phyloP scores from a whole-genome alignment of 768 basidiomycete species.

The Pleurotus sapidus region DNA sequence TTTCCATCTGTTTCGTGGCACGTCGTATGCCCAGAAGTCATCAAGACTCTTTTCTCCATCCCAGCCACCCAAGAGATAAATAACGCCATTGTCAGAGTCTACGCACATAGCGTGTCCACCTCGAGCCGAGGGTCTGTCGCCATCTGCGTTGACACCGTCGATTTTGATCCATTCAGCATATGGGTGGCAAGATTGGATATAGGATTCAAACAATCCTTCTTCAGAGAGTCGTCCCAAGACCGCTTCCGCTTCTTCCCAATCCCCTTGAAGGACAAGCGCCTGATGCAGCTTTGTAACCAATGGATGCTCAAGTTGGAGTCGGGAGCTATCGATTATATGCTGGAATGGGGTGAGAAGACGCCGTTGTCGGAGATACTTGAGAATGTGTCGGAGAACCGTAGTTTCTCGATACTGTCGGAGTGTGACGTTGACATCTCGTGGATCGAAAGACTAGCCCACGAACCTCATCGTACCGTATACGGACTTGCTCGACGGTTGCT shows the following conservation, averaged over 20 bases:
- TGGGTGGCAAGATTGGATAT: conserved; percentile 55
- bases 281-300: conserved; percentile 64
- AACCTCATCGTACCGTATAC: conserved; percentile 62
- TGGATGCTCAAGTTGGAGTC: conserved; percentile 65
- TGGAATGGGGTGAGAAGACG: conserved; percentile 66
- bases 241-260: conserved; percentile 58
- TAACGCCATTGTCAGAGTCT: conserved; percentile 54
- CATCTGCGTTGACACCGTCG: conserved; percentile 57
- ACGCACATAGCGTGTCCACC: conserved; percentile 86
- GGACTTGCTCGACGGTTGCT: conserved; percentile 52
- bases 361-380: conserved; percentile 77
- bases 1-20: conserved; percentile 58
- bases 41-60: conserved; percentile 69
- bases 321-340: conserved; percentile 51
- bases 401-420: conserved; percentile 60
- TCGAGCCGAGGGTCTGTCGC: conserved; percentile 62
- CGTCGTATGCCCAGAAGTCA: conserved; percentile 76
- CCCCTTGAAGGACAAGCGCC: conserved; percentile 60
- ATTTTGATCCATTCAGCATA: conserved; percentile 61
- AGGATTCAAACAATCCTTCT: conserved; percentile 59
- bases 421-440: too few species aligned
- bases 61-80: conserved; percentile 83
- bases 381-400: conserved; percentile 59
- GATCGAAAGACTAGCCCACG: conserved; percentile 12
- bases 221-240: conserved; percentile 47